Base-by-base conservation (phyloP, 2,329 filamentous ascomycete species). In the Arthrobotrys sinensis region DNA sequence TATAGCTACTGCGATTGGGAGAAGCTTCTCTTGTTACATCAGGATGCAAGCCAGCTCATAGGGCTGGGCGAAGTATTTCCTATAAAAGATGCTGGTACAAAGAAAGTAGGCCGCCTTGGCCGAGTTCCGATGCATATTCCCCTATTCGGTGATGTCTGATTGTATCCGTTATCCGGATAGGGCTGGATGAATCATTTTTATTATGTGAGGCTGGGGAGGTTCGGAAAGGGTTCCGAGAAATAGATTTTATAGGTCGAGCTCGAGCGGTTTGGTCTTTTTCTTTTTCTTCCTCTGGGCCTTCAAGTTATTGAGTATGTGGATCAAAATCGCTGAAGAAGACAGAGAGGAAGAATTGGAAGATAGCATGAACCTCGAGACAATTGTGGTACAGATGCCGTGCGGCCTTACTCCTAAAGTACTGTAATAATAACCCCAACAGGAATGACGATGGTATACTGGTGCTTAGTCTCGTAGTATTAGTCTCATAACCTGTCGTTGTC, bases 1-100 rank as follows among this genome's bases (percentile, higher is more conserved):
- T 21, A 3, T 38, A 57, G 2, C 8, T 28, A 28, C 24, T 21
- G 12, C 32, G 34, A 43, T 43, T 21, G 34, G 32, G 3, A 16
- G 8, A 12, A 11, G 21, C n/a, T 1, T 0, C 6, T 34, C 12
- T 32, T n/a, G 57, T 63, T 64, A 48, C 60, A 53, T 55, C 38
- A 32, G 16, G 12, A 24, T 40, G 43, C 48, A 32, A 28, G 21
- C 36, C 36, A 55, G 16, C 32, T 48, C 21, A 36, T 48, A 64
- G 60, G 60, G 64, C 48, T 67, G 64, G 10, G 11, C 8, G 34
- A 67, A 55, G 16, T 45, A 45, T 55, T 67, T 46, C 64, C 50
- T 28, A 19, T 34, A 45, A 43, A 11, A 55, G 32, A 38, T 46
- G 10, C 32, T 8, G 32, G 38, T 52, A 43, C 48, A 2, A 24